Evolutionary conservation across 768 basidiomycete species (phyloP).

Genomic region (Termitomyces heimii): DNA sequence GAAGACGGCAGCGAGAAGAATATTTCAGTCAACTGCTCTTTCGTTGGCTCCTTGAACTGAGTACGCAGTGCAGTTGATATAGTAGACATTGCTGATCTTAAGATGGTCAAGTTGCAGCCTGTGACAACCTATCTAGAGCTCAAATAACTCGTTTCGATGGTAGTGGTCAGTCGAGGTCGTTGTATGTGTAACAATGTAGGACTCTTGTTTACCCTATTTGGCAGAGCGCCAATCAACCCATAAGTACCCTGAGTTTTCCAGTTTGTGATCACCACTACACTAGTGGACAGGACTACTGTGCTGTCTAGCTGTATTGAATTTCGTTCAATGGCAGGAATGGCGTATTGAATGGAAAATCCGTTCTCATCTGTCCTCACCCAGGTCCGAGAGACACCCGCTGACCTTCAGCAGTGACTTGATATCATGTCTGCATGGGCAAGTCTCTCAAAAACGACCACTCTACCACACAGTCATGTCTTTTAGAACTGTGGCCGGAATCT

Average conservation of each 20-base stretch:
- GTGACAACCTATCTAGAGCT: not conserved
- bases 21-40: slow-evolving; percentile 76
- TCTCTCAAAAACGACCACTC: not conserved
- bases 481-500: too few species aligned
- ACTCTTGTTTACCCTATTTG: not conserved
- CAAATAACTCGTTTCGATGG: not conserved
- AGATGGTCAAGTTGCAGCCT: not conserved
- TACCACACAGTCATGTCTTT: not conserved
- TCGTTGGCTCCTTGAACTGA: slow-evolving; percentile 86
- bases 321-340: not conserved
- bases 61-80: slow-evolving; percentile 82
- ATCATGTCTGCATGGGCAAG: not conserved
- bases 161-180: not conserved
- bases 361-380: not conserved
- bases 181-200: not conserved
- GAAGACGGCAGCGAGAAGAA: slow-evolving; percentile 80
- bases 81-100: slow-evolving; percentile 50
- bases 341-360: not conserved
- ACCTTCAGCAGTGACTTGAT: not conserved
- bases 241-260: not conserved
- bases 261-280: too few species aligned
- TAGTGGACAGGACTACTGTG: not conserved
- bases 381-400: not conserved
- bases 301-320: not conserved
- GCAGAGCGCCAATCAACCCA: not conserved